Base-by-base conservation (phyloP, 257 asterid species). In the Salvia hispanica region DNA sequence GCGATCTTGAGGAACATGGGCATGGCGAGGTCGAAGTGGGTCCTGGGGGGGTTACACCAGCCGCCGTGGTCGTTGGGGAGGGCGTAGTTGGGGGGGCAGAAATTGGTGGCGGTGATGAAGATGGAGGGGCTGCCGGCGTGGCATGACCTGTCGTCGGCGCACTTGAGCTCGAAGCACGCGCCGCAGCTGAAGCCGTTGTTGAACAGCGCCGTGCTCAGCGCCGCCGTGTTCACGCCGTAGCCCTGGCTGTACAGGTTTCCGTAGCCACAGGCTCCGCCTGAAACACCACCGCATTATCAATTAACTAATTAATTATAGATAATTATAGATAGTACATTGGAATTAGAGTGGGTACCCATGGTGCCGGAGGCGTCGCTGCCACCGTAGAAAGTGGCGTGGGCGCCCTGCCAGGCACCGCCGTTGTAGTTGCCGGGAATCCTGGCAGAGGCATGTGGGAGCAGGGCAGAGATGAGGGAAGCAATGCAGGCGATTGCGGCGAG, bases 291-390 rank as follows among this genome's bases (percentile, higher is more conserved):
- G 2, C 31, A 25, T 25, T 25, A 2, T 25, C 2, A 25, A 25
- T 25, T 25, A 18, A 18, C 1, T 18, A 18, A 18, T 18, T 18
- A 18, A 18, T 18, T 18, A 18, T 18, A n/a, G n/a, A n/a, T n/a
- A n/a, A n/a, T n/a, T n/a, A 18, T 18, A 18, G 0, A 18, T 18
- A 18, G 21, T 18, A 18, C 21, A 18, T 18, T 0, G 1, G 21
- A 18, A 34, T 3, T 5, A 34, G 37, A 34, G 6, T 81, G 79
- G 87, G 15, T 82, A 90, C 96, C 96, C 96, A 90, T 90, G 57
- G 97, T 90, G 81, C 97, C 97, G 68, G 97, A 87, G 66, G 97
- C 97, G 78, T 90, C 97, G 15, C 82, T 70, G 63, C 97, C 97
- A 70, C 97, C 97, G 69, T 90, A 90, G 81, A 90, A 90, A 61